Conservation (phyloP, 305 asterid genomes). For the Caryopteris hybrid region DNA sequence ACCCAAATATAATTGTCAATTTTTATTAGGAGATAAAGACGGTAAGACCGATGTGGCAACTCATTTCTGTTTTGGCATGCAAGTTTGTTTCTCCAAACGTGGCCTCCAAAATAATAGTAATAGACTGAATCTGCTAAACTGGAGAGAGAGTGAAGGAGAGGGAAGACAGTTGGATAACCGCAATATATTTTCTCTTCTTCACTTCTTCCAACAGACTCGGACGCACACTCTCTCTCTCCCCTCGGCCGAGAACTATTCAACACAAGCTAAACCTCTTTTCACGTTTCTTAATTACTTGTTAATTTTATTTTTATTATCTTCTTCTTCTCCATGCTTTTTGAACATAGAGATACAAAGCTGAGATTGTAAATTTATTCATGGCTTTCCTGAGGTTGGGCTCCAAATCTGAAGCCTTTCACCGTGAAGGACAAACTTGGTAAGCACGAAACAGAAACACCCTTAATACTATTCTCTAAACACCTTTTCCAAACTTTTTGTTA, state of each 20-base stretch:
- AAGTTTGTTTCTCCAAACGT: no score
- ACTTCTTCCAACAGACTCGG: slow-evolving; percentile 40
- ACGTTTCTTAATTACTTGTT: background rate
- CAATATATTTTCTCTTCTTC: slow-evolving; percentile 22
- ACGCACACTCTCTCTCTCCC: background rate
- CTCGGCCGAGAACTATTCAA: slow-evolving; percentile 7
- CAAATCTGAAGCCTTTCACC: slow-evolving; percentile 73
- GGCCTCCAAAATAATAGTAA: no score
- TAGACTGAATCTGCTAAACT: no score
- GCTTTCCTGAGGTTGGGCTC: slow-evolving; percentile 79
- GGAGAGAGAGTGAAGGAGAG: background rate
- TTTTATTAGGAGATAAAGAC: no score
- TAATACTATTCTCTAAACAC: no score
- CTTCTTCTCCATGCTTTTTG: no score
- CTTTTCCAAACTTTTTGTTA: no score
- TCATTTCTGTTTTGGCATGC: no score
- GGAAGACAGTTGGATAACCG: slow-evolving; percentile 32
- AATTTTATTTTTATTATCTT: no score
- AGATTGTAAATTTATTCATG: slow-evolving; percentile 32
- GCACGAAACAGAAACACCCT: background rate
- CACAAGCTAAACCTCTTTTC: slow-evolving; percentile 11
- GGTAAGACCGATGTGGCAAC: no score
- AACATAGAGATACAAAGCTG: no score
- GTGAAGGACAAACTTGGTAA: slow-evolving; percentile 74
- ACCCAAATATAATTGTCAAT: no score